Percentiles rank a stretch among this genome's conserved stretches.
These are phyloP conservation scores for Penicillium cataractarum DNA, from an alignment of 495 filamentous ascomycete species.

Conservation along the genomic window DNA sequence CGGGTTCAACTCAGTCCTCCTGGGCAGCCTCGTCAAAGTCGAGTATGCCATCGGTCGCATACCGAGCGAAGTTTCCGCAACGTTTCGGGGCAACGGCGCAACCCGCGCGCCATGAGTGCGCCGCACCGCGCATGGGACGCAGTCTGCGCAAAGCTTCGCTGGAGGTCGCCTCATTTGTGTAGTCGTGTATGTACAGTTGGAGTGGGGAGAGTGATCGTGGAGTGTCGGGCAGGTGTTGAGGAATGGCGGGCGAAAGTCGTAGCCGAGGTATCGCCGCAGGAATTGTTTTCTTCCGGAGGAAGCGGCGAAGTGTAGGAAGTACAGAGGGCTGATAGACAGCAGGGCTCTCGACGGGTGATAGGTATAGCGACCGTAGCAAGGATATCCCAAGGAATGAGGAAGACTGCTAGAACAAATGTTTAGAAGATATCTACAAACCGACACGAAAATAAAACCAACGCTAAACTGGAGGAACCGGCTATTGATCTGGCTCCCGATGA, in stretches of 20 bases:
- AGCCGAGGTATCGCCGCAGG: slow-evolving; percentile 33
- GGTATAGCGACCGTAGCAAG: background rate
- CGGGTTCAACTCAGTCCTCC: background rate
- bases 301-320: background rate
- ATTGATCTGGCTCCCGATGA: slow-evolving; percentile 5
- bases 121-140: slow-evolving; percentile 37
- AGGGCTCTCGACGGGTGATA: background rate
- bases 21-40: background rate
- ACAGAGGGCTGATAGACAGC: background rate
- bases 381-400: background rate
- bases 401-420: background rate
- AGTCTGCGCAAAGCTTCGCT: slow-evolving; percentile 40
- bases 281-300: slow-evolving; percentile 29
- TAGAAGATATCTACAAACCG: background rate
- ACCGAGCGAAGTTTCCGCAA: slow-evolving; percentile 15
- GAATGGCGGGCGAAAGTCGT: slow-evolving; percentile 20
- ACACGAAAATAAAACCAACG: background rate
- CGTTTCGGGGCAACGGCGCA: slow-evolving; percentile 22
- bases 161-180: slow-evolving; percentile 39
- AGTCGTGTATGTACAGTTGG: slow-evolving; percentile 8
- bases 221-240: background rate
- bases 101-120: slow-evolving; percentile 27
- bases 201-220: background rate
- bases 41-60: slow-evolving; percentile 8
- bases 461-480: background rate